phyloP scores from a whole-genome alignment of 1,284 basidiomycete genomes.

The Heterobasidion annosum region DNA sequence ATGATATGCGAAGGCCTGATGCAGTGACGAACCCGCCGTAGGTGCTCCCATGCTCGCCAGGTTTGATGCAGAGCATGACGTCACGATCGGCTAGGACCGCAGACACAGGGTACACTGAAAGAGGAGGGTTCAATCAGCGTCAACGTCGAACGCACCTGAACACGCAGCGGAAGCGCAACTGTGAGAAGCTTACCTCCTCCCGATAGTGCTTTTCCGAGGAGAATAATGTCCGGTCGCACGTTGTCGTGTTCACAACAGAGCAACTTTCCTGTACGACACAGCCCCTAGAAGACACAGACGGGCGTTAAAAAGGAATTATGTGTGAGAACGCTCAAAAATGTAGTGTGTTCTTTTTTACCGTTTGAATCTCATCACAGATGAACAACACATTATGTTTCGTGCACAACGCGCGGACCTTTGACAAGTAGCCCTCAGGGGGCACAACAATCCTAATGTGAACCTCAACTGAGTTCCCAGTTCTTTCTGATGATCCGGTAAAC shows the following conservation, averaged over 20 bases:
- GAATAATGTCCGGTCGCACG: conserved; percentile 87
- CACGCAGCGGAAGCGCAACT: not conserved
- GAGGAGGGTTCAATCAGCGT: not conserved
- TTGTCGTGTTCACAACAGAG: conserved; percentile 85
- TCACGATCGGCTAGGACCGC: conserved; percentile 87
- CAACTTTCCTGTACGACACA: conserved; percentile 82
- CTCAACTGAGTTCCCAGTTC: not conserved
- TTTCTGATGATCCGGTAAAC: not conserved
- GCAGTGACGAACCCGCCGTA: conserved; percentile 69
- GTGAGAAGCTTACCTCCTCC: conserved; percentile 61
- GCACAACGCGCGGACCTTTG: conserved; percentile 75
- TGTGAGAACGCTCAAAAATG: not conserved
- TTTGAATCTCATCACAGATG: conserved; percentile 98
- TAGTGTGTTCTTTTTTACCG: conserved; percentile 32
- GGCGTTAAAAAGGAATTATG: not conserved
- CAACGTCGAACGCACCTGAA: not conserved
- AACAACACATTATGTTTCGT: conserved; percentile 90
- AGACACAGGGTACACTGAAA: conserved; percentile 88
- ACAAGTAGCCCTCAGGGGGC: conserved; percentile 85
- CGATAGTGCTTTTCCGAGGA: conserved; percentile 93
- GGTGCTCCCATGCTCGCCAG: conserved; percentile 98
- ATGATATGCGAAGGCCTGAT: no score
- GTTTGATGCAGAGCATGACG: conserved; percentile 91
- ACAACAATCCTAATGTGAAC: conserved; percentile 70
- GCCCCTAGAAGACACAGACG: conserved; percentile 39